These are phyloP conservation scores for Catunica adiposa DNA, from an alignment of 2,329 filamentous ascomycete species.

Conservation along the genomic window DNA sequence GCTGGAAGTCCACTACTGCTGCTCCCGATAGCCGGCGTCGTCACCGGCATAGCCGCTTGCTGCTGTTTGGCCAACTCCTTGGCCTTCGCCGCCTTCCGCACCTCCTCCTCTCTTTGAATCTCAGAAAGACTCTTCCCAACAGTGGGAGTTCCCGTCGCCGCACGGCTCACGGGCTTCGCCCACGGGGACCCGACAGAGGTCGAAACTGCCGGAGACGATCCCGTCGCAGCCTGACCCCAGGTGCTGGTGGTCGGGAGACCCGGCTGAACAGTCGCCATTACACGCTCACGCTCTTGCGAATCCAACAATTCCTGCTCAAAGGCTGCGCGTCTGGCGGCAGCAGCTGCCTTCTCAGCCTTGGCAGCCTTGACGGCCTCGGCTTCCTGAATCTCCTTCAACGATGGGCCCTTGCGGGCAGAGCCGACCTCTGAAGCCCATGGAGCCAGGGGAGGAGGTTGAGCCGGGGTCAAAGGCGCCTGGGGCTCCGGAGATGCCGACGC, in stretches of 20 bases:
- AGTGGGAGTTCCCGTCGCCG: constrained; percentile 23
- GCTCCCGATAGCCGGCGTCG: too few species aligned
- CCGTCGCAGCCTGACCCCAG: constrained; percentile 71
- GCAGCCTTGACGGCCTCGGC: constrained; percentile 86
- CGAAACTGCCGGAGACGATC: constrained; percentile 38
- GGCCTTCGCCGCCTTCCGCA: constrained; percentile 58
- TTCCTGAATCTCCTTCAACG: constrained; percentile 91
- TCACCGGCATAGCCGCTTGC: not conserved
- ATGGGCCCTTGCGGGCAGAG: constrained; percentile 63
- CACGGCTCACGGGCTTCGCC: constrained; percentile 40
- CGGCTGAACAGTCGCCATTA: constrained; percentile 40
- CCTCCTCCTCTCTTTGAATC: constrained; percentile 92
- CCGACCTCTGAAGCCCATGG: constrained; percentile 88
- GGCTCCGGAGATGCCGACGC: constrained; percentile 36
- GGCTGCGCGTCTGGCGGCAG: constrained; percentile 57
- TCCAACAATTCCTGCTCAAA: constrained; percentile 62
- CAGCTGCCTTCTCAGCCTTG: constrained; percentile 67
- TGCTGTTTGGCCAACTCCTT: constrained; percentile 32
- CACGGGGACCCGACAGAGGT: constrained; percentile 37
- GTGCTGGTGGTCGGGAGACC: constrained; percentile 78
- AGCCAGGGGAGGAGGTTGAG: constrained; percentile 55
- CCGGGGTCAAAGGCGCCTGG: constrained; percentile 22
- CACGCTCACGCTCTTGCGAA: constrained; percentile 37
- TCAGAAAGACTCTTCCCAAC: constrained; percentile 56
- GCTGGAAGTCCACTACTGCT: not conserved